Evolutionary conservation across 2,329 filamentous ascomycete genomes (phyloP), one percentile per base, ranked within the genome.

Genomic region (Talaromyces sp.): DNA sequence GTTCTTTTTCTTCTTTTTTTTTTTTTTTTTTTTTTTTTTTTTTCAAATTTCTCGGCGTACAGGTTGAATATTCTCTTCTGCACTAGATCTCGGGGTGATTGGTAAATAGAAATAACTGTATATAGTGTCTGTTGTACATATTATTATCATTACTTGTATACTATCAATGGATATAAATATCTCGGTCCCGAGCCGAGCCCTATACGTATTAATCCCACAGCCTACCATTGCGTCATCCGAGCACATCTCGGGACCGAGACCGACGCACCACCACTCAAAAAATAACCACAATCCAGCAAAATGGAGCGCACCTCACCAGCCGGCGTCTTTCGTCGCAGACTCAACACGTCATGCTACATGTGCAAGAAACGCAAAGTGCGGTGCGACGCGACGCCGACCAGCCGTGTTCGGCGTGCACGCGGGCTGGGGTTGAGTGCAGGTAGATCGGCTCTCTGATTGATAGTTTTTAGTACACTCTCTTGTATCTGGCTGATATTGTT

Each of bases 351-450:
- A 17, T 56, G 54, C 21, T 46, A 9, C 32, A 46, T 56, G 54
- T 56, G 54, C 54, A 43, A 35, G 21, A 56, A 56, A 13, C 54
- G 53, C 21, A 56, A 56, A 46, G 54, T 56, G 19, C 35, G 35
- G 38, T 56, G 54, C 35, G 54, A 56, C 31, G 54, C 54, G 10
- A 31, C 35, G 35, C 54, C 11, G 54, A 46, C 8, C 19, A 56
- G 32, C 21, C 29, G 14, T 55, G 31, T 24, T 35, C 53, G 7
- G 14, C 31, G 31, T 55, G 53, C 53, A 55, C 41, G 5, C 53
- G 32, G 26, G 52, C 52, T 5, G 52, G 29, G 29, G 14, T 55
- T 55, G 52, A 55, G 21, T 55, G 52, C 52, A 55, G 52, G 52
- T 55, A 21, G 24, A n/a, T n/a, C n/a, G n/a, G n/a, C n/a, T n/a